Conservation (phyloP, 352 stramenopile species). For the Phytophthora aleatoria region DNA sequence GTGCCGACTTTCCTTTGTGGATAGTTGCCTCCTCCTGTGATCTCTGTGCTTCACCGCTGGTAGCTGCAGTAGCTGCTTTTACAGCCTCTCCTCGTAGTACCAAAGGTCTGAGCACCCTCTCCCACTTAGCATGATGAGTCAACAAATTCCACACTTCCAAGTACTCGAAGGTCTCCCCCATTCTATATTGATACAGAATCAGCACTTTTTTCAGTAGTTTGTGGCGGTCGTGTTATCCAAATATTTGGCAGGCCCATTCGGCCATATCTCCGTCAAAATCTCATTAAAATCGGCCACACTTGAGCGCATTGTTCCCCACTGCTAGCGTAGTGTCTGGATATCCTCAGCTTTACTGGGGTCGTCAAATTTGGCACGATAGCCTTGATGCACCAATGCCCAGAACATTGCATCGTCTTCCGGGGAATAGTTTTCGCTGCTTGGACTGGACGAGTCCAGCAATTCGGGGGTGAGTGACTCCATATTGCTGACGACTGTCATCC, state of each 20-base stretch:
- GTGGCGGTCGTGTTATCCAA: conserved; percentile 3
- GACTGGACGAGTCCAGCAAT: conserved; percentile 4
- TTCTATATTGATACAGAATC: background rate
- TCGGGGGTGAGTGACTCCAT: conserved; percentile 12
- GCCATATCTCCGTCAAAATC: conserved; percentile 15
- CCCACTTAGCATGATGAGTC: conserved; percentile 12
- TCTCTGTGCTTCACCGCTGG: background rate
- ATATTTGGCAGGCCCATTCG: background rate
- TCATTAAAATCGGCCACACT: conserved; percentile 14
- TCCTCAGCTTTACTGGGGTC: background rate
- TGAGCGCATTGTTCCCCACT: conserved; percentile 10
- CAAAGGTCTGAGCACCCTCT: conserved; percentile 7
- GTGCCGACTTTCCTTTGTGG: background rate
- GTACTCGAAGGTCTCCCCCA: conserved; percentile 3
- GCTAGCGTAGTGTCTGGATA: background rate
- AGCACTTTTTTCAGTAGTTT: conserved; percentile 12
- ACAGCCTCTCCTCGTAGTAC: background rate
- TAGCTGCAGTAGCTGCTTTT: background rate
- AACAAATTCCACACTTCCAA: conserved; percentile 16
- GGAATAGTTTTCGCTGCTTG: conserved; percentile 9
- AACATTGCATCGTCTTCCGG: conserved; percentile 12
- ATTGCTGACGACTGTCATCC: conserved; percentile 12
- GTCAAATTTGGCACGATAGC: conserved; percentile 6
- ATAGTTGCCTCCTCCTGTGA: background rate
- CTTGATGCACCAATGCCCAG: conserved; percentile 18